Conservation (phyloP, 169 alveolate genomes). For the Sarcocystis neurona region DNA sequence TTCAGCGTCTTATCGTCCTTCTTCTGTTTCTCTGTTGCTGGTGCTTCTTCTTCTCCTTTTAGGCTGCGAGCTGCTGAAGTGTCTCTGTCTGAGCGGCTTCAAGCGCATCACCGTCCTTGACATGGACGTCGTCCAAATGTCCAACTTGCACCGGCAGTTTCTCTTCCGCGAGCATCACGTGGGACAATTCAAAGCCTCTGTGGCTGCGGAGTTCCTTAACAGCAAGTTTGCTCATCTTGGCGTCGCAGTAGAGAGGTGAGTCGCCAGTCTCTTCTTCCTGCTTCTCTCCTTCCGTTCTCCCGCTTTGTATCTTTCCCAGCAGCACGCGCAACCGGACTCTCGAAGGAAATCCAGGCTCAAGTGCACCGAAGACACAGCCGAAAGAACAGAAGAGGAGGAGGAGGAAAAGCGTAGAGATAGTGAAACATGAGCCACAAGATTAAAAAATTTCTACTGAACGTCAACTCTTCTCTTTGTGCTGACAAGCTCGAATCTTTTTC, state of each 20-base stretch:
- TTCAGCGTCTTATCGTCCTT: not conserved
- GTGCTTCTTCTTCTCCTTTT: not conserved
- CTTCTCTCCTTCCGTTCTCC: slow-evolving; percentile 1
- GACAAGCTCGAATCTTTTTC: too few species aligned
- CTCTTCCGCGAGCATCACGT: slow-evolving; percentile 79
- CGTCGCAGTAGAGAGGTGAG: slow-evolving; percentile 52
- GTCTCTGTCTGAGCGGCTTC: slow-evolving; percentile 89
- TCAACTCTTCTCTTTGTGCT: too few species aligned
- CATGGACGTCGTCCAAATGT: slow-evolving; percentile 94
- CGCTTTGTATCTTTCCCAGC: not conserved
- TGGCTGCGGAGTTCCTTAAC: slow-evolving; percentile 85
- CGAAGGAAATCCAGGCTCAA: too few species aligned
- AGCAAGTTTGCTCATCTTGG: slow-evolving; percentile 69
- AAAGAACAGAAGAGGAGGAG: not conserved
- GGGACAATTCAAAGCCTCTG: slow-evolving; percentile 86
- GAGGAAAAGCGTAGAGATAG: not conserved
- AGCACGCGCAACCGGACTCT: not conserved
- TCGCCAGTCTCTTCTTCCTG: not conserved
- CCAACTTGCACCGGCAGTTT: slow-evolving; percentile 98
- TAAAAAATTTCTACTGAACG: too few species aligned
- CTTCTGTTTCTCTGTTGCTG: not conserved
- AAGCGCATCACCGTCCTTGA: slow-evolving; percentile 92
- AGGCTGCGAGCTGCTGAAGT: slow-evolving; percentile 98
- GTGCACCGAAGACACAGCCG: not conserved
- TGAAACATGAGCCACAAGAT: not conserved